These are phyloP conservation scores for Aspergillus conjunctus DNA, from an alignment of 495 filamentous ascomycete genomes.

Conservation along the genomic window DNA sequence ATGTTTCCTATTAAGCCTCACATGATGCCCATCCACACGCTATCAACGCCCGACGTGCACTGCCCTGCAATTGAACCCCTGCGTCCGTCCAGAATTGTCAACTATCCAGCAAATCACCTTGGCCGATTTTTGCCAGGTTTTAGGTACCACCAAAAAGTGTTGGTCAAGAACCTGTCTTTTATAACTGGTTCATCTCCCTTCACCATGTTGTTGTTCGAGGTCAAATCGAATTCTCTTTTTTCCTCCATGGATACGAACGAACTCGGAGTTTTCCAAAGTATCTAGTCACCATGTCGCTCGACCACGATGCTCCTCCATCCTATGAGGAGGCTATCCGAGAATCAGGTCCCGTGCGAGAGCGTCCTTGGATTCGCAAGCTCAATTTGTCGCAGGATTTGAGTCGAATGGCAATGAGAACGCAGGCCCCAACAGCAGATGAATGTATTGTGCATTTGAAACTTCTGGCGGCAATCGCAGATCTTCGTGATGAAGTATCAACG, in stretches of 20 bases:
- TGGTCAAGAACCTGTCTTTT: no score
- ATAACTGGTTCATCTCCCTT: no score
- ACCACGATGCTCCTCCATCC: neutral
- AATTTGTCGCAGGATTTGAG: neutral
- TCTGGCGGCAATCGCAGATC: conserved; percentile 64
- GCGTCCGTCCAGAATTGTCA: neutral
- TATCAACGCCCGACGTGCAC: neutral
- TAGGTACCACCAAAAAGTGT: neutral
- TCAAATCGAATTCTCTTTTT: no score
- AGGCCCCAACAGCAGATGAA: conserved; percentile 37
- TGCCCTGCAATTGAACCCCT: neutral
- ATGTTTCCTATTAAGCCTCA: neutral
- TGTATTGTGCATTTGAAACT: conserved; percentile 78
- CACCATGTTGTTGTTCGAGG: no score
- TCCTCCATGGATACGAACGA: no score
- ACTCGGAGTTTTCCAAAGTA: neutral
- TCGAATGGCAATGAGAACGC: neutral
- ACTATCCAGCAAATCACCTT: neutral
- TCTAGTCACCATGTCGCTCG: neutral
- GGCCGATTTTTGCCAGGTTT: neutral
- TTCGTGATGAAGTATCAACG: conserved; percentile 66
- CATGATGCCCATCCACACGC: neutral
- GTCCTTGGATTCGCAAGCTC: neutral
- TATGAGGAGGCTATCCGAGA: conserved; percentile 1
- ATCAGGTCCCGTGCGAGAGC: neutral